phyloP scores from a whole-genome alignment of 1,139 yeast species.

The Yamadazyma trypodendri region DNA sequence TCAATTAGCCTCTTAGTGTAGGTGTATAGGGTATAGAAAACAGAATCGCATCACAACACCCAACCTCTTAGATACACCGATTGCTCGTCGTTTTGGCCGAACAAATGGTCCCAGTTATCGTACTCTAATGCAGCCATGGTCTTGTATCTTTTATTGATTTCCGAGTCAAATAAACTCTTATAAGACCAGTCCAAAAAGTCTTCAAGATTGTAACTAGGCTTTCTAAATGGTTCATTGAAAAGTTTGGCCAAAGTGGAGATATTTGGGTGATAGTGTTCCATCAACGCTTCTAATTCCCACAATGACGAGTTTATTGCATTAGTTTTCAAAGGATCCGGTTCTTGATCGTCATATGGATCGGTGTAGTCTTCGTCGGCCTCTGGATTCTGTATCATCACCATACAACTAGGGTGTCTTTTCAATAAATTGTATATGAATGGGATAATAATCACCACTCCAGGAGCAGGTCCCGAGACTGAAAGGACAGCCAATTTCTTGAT shows the following conservation, averaged over 20 bases:
- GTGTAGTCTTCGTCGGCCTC: conserved; percentile 29
- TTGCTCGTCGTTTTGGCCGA: conserved; percentile 16
- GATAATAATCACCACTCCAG: conserved; percentile 81
- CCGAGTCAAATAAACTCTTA: conserved; percentile 70
- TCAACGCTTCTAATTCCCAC: conserved; percentile 85
- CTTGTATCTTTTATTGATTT: conserved; percentile 65
- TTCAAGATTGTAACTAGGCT: conserved; percentile 83
- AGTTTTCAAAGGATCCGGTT: conserved; percentile 73
- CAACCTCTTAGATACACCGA: conserved; percentile 24
- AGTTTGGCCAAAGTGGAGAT: conserved; percentile 89
- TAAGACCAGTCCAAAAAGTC: conserved; percentile 95
- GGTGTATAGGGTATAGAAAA: no score
- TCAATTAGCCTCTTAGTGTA: no score
- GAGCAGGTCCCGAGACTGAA: conserved; percentile 78
- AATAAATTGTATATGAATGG: conserved; percentile 91
- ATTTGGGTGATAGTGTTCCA: conserved; percentile 93
- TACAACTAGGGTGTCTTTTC: conserved; percentile 90
- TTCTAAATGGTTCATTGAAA: conserved; percentile 85
- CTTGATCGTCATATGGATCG: conserved; percentile 70
- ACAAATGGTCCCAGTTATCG: conserved; percentile 53
- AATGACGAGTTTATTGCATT: conserved; percentile 81
- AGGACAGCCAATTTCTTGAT: conserved; percentile 79
- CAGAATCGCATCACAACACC: not conserved
- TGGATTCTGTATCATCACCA: conserved; percentile 75
- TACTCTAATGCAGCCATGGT: conserved; percentile 77